Conservation (phyloP, 2,329 filamentous ascomycete genomes). For the Phyllosticta citriasiana region DNA sequence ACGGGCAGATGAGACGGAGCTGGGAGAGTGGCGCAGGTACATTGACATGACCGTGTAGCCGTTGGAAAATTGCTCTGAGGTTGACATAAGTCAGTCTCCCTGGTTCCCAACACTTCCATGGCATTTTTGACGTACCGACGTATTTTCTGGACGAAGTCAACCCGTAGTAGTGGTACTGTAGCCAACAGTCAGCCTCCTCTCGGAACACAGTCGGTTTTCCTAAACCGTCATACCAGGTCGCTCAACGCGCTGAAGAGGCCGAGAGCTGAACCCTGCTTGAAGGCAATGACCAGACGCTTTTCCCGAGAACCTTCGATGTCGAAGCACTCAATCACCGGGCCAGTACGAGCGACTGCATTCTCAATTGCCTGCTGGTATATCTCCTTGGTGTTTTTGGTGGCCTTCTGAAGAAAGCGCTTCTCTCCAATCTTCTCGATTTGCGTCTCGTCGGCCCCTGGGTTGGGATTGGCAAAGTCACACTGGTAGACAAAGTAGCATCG, state of each 20-base stretch:
- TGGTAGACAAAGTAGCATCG: conserved; percentile 99
- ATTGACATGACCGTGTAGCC: conserved; percentile 95
- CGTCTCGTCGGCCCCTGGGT: conserved; percentile 67
- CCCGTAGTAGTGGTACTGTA: conserved; percentile 87
- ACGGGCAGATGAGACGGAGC: conserved; percentile 44
- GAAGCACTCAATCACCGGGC: conserved; percentile 95
- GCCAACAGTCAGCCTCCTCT: not conserved
- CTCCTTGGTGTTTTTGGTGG: conserved; percentile 87
- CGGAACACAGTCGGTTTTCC: too few species aligned
- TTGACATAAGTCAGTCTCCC: conserved; percentile 21
- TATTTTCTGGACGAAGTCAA: conserved; percentile 95
- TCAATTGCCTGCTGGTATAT: conserved; percentile 93
- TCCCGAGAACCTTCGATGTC: conserved; percentile 86
- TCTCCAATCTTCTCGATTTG: conserved; percentile 87
- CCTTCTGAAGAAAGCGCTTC: conserved; percentile 89
- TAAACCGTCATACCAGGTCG: conserved; percentile 46
- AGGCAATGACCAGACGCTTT: conserved; percentile 89
- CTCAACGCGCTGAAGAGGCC: conserved; percentile 92
- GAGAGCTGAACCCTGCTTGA: conserved; percentile 83
- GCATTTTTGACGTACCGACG: conserved; percentile 38
- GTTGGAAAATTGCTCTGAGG: conserved; percentile 83
- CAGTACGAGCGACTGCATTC: conserved; percentile 71
- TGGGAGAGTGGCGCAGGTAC: conserved; percentile 67
- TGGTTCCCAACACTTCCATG: not conserved
- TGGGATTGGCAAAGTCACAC: conserved; percentile 74